Percentiles rank a stretch among this genome's conserved stretches.
These are phyloP conservation scores for Exutisphaerella laricina DNA, from an alignment of 2,329 filamentous ascomycete genomes.

Conservation along the genomic window DNA sequence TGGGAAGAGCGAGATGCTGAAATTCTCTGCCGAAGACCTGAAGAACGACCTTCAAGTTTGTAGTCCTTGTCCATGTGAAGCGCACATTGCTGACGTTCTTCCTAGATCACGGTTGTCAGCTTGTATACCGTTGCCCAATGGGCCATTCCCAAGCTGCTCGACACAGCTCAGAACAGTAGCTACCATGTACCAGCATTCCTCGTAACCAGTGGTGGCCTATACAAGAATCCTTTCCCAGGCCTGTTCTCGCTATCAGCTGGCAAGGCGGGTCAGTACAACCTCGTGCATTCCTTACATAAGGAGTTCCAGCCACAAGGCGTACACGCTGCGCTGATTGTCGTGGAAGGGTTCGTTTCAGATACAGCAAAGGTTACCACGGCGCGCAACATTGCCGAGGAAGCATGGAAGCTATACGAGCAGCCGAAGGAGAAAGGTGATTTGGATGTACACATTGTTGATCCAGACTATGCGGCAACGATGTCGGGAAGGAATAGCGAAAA, in stretches of 20 bases:
- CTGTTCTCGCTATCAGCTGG: conserved; percentile 43
- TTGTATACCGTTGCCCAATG: conserved; percentile 44
- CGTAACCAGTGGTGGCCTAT: conserved; percentile 45
- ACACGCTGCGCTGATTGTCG: conserved; percentile 42
- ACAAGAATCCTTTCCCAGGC: conserved; percentile 35
- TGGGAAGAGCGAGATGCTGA: conserved; percentile 37
- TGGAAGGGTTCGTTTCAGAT: conserved; percentile 39
- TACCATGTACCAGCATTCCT: conserved; percentile 40
- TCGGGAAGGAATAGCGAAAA: background rate
- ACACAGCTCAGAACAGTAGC: conserved; percentile 21
- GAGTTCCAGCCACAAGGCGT: conserved; percentile 39
- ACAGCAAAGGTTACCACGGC: conserved; percentile 40
- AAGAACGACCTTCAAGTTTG: conserved; percentile 43
- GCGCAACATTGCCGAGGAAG: conserved; percentile 39
- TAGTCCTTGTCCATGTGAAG: background rate
- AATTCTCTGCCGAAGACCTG: conserved; percentile 40
- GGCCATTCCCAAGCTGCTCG: conserved; percentile 38
- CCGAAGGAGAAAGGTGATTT: conserved; percentile 31
- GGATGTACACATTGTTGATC: conserved; percentile 31
- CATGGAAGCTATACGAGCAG: conserved; percentile 40
- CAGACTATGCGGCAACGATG: conserved; percentile 11
- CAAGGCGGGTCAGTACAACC: conserved; percentile 48
- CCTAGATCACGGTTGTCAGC: conserved; percentile 41
- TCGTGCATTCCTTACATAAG: conserved; percentile 41
- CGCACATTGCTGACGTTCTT: background rate